A percentile compares a stretch with the other conserved stretches of the same genome.
These are phyloP conservation scores for Termitomyces sp. DNA, from an alignment of 768 basidiomycete species.

Conservation along the genomic window DNA sequence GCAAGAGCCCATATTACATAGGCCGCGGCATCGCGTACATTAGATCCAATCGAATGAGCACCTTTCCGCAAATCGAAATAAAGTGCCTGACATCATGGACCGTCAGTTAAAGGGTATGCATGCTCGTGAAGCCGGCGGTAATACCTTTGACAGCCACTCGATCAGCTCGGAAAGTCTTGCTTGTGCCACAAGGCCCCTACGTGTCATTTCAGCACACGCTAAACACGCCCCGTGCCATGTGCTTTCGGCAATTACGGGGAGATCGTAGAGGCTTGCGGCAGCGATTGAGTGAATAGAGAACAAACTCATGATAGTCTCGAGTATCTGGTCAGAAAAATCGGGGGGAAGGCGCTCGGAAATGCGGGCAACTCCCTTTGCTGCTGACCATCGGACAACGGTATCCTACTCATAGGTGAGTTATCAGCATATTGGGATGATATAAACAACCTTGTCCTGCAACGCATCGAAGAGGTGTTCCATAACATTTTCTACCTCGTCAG, in stretches of 20 bases:
- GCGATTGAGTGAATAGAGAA: constrained; percentile 74
- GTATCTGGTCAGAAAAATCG: constrained; percentile 76
- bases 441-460: constrained; percentile 77
- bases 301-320: constrained; percentile 73
- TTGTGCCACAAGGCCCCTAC: constrained; percentile 68
- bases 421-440: background rate
- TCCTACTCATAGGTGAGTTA: constrained; percentile 51
- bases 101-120: background rate
- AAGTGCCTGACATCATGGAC: constrained; percentile 58
- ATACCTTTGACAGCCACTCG: constrained; percentile 79
- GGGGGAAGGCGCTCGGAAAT: constrained; percentile 77
- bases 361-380: constrained; percentile 89
- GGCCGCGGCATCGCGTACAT: constrained; percentile 90
- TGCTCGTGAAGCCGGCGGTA: constrained; percentile 9
- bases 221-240: constrained; percentile 96
- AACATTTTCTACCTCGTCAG: constrained; percentile 73
- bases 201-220: constrained; percentile 89
- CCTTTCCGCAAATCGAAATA: constrained; percentile 92
- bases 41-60: constrained; percentile 91
- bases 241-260: constrained; percentile 76
- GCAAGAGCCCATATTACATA: constrained; percentile 96
- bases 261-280: constrained; percentile 63
- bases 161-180: constrained; percentile 63
- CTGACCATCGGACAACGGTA: constrained; percentile 91
- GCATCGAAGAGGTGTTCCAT: constrained; percentile 71